Evolutionary conservation across 805 yeast genomes (phyloP), one percentile per base, ranked within the genome.

Genomic region (Scheffersomyces ergatensis): DNA sequence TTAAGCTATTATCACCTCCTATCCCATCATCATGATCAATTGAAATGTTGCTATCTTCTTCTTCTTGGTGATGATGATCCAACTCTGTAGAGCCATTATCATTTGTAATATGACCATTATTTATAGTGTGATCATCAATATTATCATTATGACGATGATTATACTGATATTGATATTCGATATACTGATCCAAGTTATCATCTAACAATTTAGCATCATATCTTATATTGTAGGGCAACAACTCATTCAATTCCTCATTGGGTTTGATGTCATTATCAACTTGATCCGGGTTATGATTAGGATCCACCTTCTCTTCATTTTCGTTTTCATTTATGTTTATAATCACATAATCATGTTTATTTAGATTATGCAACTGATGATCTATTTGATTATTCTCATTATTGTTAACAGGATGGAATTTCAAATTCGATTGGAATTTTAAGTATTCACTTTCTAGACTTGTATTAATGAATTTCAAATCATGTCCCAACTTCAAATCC

Each of bases 401-500:
- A 21, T 21, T 21, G 9, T 21, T 21, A 7, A 21, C 24, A 25
- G 70, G 70, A 40, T 65, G 68, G 30, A 57, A 56, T 34, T 56
- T 57, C 5, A 49, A 39, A 45, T 62, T 62, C 15, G 48, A 47
- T 36, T 61, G 64, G 34, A 58, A 57, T 34, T 53, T 45, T 38
- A 62, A 37, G 37, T 57, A 53, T 34, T 62, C 62, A 13, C 52
- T 48, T 13, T 53, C 56, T 17, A 66, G 49, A 17, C 54, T 45
- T 11, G 68, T 58, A 40, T 58, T 60, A 37, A 60, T 42, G 40
- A 57, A 65, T 45, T 65, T 65, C 45, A 63, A 50, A 46, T 63
- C 65, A 39, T 67, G 68, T 12, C 73, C 73, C 38, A 65, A 51
- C 33, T 55, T 59, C 21, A 55, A 44, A 39, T 60, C 63, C 38